These are phyloP conservation scores for Chenopodium berlandieri DNA, from an alignment of 148 eudicot species.

Conservation along the genomic window DNA sequence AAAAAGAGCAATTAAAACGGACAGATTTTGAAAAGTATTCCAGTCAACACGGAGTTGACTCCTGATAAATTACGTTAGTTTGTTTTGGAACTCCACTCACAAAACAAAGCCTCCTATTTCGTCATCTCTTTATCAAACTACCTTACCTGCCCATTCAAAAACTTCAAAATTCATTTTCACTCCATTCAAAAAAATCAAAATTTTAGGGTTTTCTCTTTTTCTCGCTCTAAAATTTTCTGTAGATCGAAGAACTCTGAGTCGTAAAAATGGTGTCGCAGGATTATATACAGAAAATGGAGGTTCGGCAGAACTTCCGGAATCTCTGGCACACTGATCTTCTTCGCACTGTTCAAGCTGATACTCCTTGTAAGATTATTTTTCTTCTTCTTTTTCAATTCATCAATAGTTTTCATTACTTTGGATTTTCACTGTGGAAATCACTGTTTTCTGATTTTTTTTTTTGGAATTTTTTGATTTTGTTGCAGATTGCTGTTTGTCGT, in stretches of 20 bases:
- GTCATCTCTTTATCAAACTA: conserved; percentile 1
- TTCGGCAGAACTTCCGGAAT: conserved; percentile 70
- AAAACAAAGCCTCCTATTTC: background rate
- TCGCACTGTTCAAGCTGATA: conserved; percentile 53
- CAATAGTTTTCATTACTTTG: too few relatives aligned
- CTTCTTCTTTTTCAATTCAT: background rate
- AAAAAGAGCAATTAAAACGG: too few relatives aligned
- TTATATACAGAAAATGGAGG: conserved; percentile 61
- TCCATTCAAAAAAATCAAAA: background rate
- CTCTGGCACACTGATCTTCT: conserved; percentile 91
- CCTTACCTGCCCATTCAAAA: background rate
- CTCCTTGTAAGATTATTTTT: conserved; percentile 53
- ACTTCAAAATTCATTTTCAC: background rate
- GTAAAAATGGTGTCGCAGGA: conserved; percentile 53
- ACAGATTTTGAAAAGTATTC: too few relatives aligned
- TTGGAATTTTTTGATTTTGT: conserved; percentile 9
- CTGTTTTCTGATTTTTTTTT: conserved; percentile 9
- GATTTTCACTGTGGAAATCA: background rate
- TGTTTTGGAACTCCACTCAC: background rate
- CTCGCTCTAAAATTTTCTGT: background rate
- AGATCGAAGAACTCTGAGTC: conserved; percentile 7
- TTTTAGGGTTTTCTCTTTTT: conserved; percentile 13
- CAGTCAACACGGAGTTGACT: background rate
- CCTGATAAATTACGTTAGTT: background rate
- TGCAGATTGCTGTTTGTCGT: conserved; percentile 71